A percentile compares a stretch with the other conserved stretches of the same genome.
These are phyloP conservation scores for Pseudozyma thailandica DNA, from an alignment of 1,284 basidiomycete species.

Conservation along the genomic window DNA sequence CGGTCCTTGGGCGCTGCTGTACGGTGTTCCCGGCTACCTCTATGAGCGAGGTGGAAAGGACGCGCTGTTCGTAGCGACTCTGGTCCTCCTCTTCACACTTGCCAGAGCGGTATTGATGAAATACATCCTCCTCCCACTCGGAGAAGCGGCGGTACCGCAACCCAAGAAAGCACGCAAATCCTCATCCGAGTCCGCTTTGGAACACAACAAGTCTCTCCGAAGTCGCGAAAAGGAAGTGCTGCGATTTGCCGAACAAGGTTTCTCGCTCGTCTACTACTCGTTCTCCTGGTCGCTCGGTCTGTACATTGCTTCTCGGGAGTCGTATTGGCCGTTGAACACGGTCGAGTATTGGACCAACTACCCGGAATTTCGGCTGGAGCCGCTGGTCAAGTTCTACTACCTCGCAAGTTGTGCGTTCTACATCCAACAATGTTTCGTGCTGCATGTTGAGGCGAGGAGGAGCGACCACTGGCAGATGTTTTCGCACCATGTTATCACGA, in stretches of 20 bases:
- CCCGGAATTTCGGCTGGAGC: conserved; percentile 82
- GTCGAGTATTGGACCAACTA: conserved; percentile 82
- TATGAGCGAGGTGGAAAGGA: conserved; percentile 56
- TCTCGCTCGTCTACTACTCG: conserved; percentile 84
- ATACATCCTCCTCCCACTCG: conserved; percentile 55
- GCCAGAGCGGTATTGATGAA: conserved; percentile 55
- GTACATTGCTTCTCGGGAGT: conserved; percentile 80
- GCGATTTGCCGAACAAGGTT: conserved; percentile 94
- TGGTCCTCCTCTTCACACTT: conserved; percentile 57
- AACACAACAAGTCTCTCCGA: conserved; percentile 49
- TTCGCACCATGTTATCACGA: conserved; percentile 90
- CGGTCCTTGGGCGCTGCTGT: conserved; percentile 46
- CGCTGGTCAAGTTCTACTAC: conserved; percentile 70
- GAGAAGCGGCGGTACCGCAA: conserved; percentile 29
- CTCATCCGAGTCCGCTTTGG: conserved; percentile 14
- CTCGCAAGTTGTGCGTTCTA: conserved; percentile 92
- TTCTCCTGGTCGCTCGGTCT: conserved; percentile 81
- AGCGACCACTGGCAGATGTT: conserved; percentile 97
- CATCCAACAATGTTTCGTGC: conserved; percentile 86
- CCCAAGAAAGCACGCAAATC: conserved; percentile 30
- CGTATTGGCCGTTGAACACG: conserved; percentile 77
- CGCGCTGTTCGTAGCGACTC: conserved; percentile 54
- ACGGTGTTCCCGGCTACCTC: conserved; percentile 37
- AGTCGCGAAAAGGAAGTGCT: conserved; percentile 76
- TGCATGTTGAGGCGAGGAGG: conserved; percentile 88